These are phyloP conservation scores for Pichia sp. DNA, from an alignment of 1,139 yeast species.

Conservation along the genomic window DNA sequence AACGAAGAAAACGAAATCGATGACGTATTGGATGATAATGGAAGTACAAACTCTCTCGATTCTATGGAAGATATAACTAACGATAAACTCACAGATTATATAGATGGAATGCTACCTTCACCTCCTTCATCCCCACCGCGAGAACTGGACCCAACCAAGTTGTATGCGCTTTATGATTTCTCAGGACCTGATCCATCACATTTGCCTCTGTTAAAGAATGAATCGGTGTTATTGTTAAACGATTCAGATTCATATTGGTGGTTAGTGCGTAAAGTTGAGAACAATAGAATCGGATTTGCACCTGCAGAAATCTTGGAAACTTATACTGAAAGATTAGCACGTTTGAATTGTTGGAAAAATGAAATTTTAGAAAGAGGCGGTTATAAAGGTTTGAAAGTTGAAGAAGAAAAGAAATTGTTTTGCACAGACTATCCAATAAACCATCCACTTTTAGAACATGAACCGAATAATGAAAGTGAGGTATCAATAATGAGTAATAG, in stretches of 20 bases:
- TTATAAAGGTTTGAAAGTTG: conserved; percentile 23
- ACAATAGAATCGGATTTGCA: conserved; percentile 75
- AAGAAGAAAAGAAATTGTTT: conserved; percentile 27
- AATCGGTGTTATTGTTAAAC: conserved; percentile 76
- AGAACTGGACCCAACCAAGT: conserved; percentile 78
- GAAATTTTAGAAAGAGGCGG: conserved; percentile 60
- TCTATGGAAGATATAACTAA: conserved; percentile 9
- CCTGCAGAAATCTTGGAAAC: conserved; percentile 97
- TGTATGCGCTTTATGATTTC: conserved; percentile 86
- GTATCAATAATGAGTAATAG: conserved; percentile 10
- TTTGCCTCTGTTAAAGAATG: conserved; percentile 76
- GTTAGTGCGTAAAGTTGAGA: conserved; percentile 73
- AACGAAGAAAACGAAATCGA: conserved; percentile 11
- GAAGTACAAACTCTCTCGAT: conserved; percentile 4
- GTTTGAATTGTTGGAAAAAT: conserved; percentile 90
- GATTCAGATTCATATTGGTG: conserved; percentile 98
- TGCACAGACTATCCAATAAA: conserved; percentile 12
- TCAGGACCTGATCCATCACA: conserved; percentile 95
- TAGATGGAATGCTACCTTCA: conserved; percentile 42
- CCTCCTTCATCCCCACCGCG: conserved; percentile 82
- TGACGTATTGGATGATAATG: conserved; percentile 23
- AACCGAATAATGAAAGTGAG: conserved; percentile 5
- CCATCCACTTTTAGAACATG: conserved; percentile 1
- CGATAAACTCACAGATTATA: conserved; percentile 27
- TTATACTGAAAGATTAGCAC: conserved; percentile 85